Base-by-base conservation (phyloP, 192 early-diverging fungal genomes). In the Linnemannia schmuckeri region DNA sequence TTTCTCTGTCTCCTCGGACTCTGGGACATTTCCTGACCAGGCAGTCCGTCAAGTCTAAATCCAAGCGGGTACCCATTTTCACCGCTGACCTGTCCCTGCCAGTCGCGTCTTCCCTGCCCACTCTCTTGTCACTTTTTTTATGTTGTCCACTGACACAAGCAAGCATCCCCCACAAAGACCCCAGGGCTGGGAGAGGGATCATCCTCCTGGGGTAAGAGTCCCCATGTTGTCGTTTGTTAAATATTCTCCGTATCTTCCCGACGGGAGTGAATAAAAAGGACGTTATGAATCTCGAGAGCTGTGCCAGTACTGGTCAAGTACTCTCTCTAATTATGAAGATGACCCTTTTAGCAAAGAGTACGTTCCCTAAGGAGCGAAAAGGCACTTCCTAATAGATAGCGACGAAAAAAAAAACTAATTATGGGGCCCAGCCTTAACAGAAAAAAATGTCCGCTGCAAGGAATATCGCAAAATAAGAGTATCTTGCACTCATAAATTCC, bases 381-480 rank as follows among this genome's bases (percentile, higher is more conserved):
- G 61, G 61, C 61, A 3, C 6, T 66, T 66, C 55, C 3, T 30
- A 30, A 35, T 66, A 66, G n/a, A 30, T 52, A 66, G 27, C 61
- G 13, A 61, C 6, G n/a, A 24, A 22, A 20, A 61, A 61, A 27
- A 1, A 61, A 61, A 27, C 49, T 52, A 66, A 66, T 57, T 27
- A 24, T 57, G 55, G 55, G 24, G 55, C 55, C 55, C 22, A 27
- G 22, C 22, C 55, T 57, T 9, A 66, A 12, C 3, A 12, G n/a
- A 55, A 66, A 66, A 66, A 66, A 66, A 66, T 66, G 61, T 66
- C 61, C 61, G 61, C 61, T 66, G 61, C 61, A 66, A 66, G 24
- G 61, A 66, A 66, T 20, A 66, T 46, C 12, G 13, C 44, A 33
- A 66, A 33, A 57, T 27, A 61, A 27, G 55, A 61, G 55, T 61